Evolutionary conservation across 495 filamentous ascomycete species (phyloP).

Genomic region (Aspergillus affinis): DNA sequence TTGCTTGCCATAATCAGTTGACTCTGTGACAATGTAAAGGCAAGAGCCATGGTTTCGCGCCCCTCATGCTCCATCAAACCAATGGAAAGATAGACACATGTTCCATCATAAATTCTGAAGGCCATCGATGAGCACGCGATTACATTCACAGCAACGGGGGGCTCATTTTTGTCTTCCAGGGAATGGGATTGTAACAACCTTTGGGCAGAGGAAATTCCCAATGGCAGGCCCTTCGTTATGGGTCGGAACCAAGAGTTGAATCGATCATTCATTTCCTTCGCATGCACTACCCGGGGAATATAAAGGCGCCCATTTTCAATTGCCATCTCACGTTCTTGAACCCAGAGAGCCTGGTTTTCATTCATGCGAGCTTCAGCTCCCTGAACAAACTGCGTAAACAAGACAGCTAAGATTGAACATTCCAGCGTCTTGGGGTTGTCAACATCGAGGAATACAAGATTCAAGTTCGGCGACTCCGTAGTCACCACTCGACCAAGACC

Average conservation of each 20-base stretch:
- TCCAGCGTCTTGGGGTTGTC: background rate
- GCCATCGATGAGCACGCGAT: background rate
- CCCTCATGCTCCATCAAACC: background rate
- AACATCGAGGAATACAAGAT: conserved; percentile 31
- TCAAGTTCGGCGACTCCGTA: conserved; percentile 24
- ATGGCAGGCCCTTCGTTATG: background rate
- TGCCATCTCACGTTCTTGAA: background rate
- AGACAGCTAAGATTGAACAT: background rate
- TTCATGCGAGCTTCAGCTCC: background rate
- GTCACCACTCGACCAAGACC: conserved; percentile 31
- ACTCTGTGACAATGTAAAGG: background rate
- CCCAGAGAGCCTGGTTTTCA: background rate
- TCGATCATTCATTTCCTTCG: background rate
- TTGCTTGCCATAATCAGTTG: background rate
- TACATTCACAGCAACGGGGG: background rate
- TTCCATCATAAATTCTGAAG: background rate
- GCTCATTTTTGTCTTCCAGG: background rate
- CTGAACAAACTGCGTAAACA: background rate
- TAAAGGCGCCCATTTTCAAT: background rate
- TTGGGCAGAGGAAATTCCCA: background rate
- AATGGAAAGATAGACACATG: background rate
- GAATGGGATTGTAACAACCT: background rate
- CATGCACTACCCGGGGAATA: background rate
- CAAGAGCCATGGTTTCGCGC: background rate
- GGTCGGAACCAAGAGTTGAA: background rate